phyloP scores from a whole-genome alignment of 176 grass and related monocot species.

The Paspalum notatum region DNA sequence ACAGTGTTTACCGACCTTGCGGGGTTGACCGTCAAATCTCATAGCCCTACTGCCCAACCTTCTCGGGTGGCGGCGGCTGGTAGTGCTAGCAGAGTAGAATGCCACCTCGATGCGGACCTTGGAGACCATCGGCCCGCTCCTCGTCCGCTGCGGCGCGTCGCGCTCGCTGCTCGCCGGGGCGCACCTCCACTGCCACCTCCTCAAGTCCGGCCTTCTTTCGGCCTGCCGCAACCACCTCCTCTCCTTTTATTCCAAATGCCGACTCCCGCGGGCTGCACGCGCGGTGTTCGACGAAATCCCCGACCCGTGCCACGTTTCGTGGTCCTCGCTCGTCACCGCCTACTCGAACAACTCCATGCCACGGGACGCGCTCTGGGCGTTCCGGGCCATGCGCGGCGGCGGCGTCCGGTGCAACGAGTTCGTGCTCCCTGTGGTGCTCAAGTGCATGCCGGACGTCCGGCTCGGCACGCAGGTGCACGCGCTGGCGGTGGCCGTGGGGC shows the following conservation, averaged over 20 bases:
- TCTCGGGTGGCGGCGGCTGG: not conserved
- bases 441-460: conserved; percentile 43
- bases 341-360: conserved; percentile 66
- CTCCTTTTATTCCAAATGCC: conserved; percentile 60
- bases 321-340: conserved; percentile 83
- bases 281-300: conserved; percentile 85
- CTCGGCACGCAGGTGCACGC: conserved; percentile 76
- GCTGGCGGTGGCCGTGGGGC: conserved; percentile 48
- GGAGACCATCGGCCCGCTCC: conserved; percentile 39
- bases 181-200: conserved; percentile 60
- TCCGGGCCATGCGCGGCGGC: conserved; percentile 55
- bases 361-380: conserved; percentile 50
- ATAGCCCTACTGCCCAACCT: not conserved
- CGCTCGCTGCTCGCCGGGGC: conserved; percentile 45
- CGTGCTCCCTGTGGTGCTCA: conserved; percentile 73
- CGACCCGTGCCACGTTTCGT: conserved; percentile 61
- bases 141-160: conserved; percentile 36
- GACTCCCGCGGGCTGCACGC: conserved; percentile 49
- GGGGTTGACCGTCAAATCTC: not conserved
- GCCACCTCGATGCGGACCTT: conserved; percentile 35
- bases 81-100: not conserved
- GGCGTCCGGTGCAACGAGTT: conserved; percentile 74
- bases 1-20: too few relatives aligned
- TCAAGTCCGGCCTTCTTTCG: conserved; percentile 60
- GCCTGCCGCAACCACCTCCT: conserved; percentile 63